Base-by-base conservation (phyloP, 257 asterid genomes). In the Solanum megistacrolobum region DNA sequence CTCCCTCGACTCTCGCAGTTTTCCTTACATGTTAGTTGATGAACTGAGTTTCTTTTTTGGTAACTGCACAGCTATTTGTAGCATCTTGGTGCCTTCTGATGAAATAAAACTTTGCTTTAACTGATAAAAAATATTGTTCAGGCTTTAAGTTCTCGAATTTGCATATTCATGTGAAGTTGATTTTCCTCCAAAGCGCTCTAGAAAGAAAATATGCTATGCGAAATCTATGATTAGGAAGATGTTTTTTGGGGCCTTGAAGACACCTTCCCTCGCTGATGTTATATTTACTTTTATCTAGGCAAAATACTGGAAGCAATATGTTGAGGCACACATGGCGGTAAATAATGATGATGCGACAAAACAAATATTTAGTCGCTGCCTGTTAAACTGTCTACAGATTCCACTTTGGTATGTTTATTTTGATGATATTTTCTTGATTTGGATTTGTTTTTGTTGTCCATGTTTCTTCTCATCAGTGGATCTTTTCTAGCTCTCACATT, bases 221-320 rank as follows among this genome's bases (percentile, higher is more conserved):
- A 81, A 81, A 31, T 82, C 20, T 82, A 46, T 82, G 86, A 81
- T 27, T 46, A 81, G 85, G 65, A 27, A 43, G 39, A 82, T 27
- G 1, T 18, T 48, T 79, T 82, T 82, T 52, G 20, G 86, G 68
- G 43, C 21, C 84, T 82, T 52, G 71, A 29, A 82, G 43, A 20
- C 86, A 10, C 31, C 86, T 48, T 82, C 12, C 31, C 71, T 48
- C 21, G 69, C 86, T 82, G 71, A 82, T 82, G 43, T 52, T 48
- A 48, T 48, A 39, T 48, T 25, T 83, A 87, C 87, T 89, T 62
- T 29, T 87, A 48, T 83, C 32, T 87, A 96, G 99, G 98, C 98
- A 58, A 97, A 94, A 91, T 97, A 89, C 87, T 97, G 99, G 99
- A 97, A 94, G 93, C 99, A 97, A 89, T 97, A 94, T 91, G 94